These are phyloP conservation scores for Rugosomyces carneus DNA, from an alignment of 1,284 basidiomycete genomes.

Conservation along the genomic window DNA sequence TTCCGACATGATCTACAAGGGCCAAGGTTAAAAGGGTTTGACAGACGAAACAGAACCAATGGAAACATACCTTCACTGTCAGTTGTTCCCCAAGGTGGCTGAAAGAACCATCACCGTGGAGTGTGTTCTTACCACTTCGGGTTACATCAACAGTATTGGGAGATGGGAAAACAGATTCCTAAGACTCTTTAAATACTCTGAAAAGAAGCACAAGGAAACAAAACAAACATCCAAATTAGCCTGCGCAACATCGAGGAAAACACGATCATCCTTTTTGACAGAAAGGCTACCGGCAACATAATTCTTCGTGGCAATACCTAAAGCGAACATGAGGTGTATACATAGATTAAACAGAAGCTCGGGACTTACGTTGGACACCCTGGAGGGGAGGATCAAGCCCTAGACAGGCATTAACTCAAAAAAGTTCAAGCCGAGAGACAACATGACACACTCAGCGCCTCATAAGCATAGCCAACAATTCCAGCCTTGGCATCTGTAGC, in stretches of 20 bases:
- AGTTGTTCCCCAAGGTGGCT: conserved; percentile 51
- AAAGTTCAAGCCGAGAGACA: neutral
- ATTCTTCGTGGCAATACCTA: conserved; percentile 43
- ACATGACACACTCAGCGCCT: conserved; percentile 50
- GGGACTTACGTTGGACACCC: conserved; percentile 45
- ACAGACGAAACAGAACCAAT: neutral
- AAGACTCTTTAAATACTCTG: conserved; percentile 1
- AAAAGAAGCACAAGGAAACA: neutral
- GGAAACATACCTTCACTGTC: conserved; percentile 40
- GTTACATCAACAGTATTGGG: conserved; percentile 40
- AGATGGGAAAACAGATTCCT: conserved; percentile 46
- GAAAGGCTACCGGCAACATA: conserved; percentile 35
- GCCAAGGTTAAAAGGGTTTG: neutral
- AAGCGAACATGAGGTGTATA: neutral
- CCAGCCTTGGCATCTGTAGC: conserved; percentile 29
- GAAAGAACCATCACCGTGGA: conserved; percentile 50
- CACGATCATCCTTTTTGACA: conserved; percentile 39
- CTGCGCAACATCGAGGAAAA: conserved; percentile 55
- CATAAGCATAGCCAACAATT: conserved; percentile 51
- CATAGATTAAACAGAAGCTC: neutral
- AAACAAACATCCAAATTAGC: conserved; percentile 52
- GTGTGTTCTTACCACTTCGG: conserved; percentile 41
- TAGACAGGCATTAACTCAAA: conserved; percentile 16
- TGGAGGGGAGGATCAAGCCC: conserved; percentile 42
- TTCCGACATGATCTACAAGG: conserved; percentile 37